phyloP scores from a whole-genome alignment of 2,329 filamentous ascomycete species.

The Penicillium sp. region DNA sequence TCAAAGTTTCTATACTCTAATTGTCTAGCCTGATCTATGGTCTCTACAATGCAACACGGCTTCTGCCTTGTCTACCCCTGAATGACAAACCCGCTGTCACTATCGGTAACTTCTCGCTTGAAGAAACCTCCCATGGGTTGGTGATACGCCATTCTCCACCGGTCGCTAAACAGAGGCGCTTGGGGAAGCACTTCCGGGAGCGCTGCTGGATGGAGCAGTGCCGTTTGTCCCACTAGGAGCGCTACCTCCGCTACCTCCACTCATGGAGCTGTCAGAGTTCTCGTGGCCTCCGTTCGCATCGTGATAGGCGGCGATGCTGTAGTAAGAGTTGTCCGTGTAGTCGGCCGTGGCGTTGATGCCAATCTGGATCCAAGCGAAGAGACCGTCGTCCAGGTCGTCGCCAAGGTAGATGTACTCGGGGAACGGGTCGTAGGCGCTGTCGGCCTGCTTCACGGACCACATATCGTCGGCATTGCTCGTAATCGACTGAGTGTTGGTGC shows the following conservation, averaged over 20 bases:
- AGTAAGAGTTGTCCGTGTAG: slow-evolving; percentile 22
- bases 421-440: slow-evolving; percentile 52
- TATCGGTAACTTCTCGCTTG: not conserved
- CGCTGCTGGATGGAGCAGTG: slow-evolving; percentile 3
- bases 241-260: slow-evolving; percentile 5
- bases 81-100: not conserved
- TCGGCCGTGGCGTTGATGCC: slow-evolving; percentile 46
- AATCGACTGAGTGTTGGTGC: slow-evolving; percentile 28
- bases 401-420: slow-evolving; percentile 57
- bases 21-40: not conserved
- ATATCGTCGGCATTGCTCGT: slow-evolving; percentile 48
- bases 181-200: slow-evolving; percentile 6
- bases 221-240: slow-evolving; percentile 6
- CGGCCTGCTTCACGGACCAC: slow-evolving; percentile 42
- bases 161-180: slow-evolving; percentile 2
- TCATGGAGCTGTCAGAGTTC: slow-evolving; percentile 7
- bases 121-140: not conserved
- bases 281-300: slow-evolving; percentile 19
- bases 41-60: not conserved
- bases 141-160: not conserved
- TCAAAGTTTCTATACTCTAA: not conserved
- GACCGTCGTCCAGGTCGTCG: slow-evolving; percentile 47
- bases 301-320: slow-evolving; percentile 21
- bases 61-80: not conserved
- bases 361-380: slow-evolving; percentile 53